A percentile compares a stretch with the other conserved stretches of the same genome.
Conservation (phyloP, 2,329 filamentous ascomycete species). For the Paraconiothyrium brasiliense region DNA sequence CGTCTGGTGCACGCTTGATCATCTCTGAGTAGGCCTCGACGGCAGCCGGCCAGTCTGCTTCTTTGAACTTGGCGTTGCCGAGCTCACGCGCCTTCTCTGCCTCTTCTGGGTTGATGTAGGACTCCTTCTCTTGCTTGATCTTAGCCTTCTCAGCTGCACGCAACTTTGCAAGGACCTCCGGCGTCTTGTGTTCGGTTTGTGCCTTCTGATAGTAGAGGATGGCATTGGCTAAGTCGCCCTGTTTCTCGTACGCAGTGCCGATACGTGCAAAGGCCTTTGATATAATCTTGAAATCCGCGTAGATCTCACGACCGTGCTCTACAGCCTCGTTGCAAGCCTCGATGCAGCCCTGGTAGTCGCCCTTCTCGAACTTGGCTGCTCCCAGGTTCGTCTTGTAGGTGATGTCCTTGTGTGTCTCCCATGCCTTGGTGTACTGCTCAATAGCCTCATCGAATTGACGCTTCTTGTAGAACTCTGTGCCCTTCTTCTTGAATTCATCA, state of each 20-base stretch:
- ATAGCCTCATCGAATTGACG: constrained; percentile 95
- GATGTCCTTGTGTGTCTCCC: constrained; percentile 95
- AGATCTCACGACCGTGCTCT: constrained; percentile 86
- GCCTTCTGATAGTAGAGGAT: constrained; percentile 93
- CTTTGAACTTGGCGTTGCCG: constrained; percentile 97
- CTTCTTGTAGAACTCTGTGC: constrained; percentile 98
- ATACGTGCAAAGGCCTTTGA: constrained; percentile 98
- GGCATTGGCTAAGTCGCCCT: constrained; percentile 80
- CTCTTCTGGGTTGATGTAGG: constrained; percentile 90
- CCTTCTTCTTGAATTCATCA: constrained; percentile 92
- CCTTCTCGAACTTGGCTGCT: constrained; percentile 95
- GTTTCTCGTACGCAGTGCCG: constrained; percentile 90
- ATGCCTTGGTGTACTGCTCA: constrained; percentile 91
- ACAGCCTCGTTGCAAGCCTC: constrained; percentile 88
- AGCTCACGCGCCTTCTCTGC: constrained; percentile 95
- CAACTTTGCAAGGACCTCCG: constrained; percentile 91
- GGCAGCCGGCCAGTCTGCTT: constrained; percentile 91
- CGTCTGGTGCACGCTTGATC: constrained; percentile 92
- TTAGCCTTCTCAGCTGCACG: constrained; percentile 89
- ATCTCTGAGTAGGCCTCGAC: constrained; percentile 96
- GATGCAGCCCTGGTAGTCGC: constrained; percentile 87
- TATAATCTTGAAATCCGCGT: constrained; percentile 97
- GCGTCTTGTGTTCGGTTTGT: constrained; percentile 94
- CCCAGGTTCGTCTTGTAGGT: constrained; percentile 97
- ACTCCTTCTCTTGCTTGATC: constrained; percentile 74